Conservation (phyloP, 129 eudicot genomes). For the Artemisia argyi region DNA sequence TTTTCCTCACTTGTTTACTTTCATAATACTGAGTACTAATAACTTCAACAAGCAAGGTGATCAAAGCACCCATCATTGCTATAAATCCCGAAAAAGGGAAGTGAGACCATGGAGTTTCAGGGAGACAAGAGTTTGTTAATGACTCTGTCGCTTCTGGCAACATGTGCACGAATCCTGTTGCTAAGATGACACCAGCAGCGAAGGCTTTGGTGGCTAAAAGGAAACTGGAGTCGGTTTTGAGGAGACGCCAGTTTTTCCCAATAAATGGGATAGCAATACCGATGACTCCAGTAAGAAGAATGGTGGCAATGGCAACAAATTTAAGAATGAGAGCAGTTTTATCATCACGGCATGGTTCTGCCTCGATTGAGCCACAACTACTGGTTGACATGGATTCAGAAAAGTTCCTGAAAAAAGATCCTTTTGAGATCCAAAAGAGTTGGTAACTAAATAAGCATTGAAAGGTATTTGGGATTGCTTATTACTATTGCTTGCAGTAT, state of each 20-base stretch:
- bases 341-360: slow-evolving; percentile 56
- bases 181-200: slow-evolving; percentile 89
- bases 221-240: slow-evolving; percentile 63
- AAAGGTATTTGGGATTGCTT: no score
- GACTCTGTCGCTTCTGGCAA: slow-evolving; percentile 75
- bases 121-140: slow-evolving; percentile 60
- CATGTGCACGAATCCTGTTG: slow-evolving; percentile 93
- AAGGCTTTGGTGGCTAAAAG: slow-evolving; percentile 79
- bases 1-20: slow-evolving; percentile 61
- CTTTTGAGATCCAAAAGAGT: slow-evolving; percentile 28
- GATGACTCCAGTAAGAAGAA: slow-evolving; percentile 54
- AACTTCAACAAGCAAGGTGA: slow-evolving; percentile 71
- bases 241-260: slow-evolving; percentile 62
- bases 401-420: slow-evolving; percentile 40
- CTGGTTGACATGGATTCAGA: slow-evolving; percentile 55
- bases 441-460: no score
- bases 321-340: slow-evolving; percentile 57
- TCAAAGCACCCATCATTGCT: slow-evolving; percentile 76
- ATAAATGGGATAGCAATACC: slow-evolving; percentile 75
- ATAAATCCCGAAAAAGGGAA: slow-evolving; percentile 85
- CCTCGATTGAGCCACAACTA: slow-evolving; percentile 39
- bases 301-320: slow-evolving; percentile 54
- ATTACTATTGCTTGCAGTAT: no score
- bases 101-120: slow-evolving; percentile 75
- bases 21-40: slow-evolving; percentile 81